Base-by-base conservation (phyloP, 1,139 yeast genomes). In the Yamadazyma oceani region DNA sequence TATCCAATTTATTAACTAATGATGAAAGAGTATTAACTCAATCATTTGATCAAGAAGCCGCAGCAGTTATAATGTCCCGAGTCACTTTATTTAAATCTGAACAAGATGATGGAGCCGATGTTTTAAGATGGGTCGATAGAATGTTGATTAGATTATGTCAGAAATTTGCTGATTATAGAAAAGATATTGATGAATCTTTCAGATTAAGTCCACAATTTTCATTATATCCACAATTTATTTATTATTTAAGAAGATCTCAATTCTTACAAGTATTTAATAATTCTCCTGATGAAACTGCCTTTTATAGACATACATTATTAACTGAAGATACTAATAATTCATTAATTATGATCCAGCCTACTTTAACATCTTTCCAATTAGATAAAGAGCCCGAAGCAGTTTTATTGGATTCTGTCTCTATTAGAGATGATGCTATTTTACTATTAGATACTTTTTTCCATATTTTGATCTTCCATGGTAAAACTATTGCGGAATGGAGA, bases 271-370 rank as follows among this genome's bases (percentile, higher is more conserved):
- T 90, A 38, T 92, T 92, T 73, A 92, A 92, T 66, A 90, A 92
- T 65, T 90, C 97, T 14, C 98, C 98, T 1, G 98, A 92, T 70
- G 98, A 92, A 72, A 90, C 98, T 37, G 97, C 97, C 26, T 92
- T 89, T 63, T 90, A 90, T 68, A 82, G 97, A 60, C 97, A 92
- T 62, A 87, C 89, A 27, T 78, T 92, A 58, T 78, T 88, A 55
- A 82, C 90, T 48, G 97, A 92, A 61, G 97, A 92, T 59, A 84
- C 92, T 38, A 83, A 85, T 47, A 92, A 90, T 64, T 86, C 97
- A n/a, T 73, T 90, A 58, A 85, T 89, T 48, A 90, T 90, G 97
- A 90, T 90, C 52, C 97, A 90, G 67, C 97, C 97, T 42, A 88
- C 97, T 0, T 76, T 90, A 59, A 86, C 95, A 4, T 80, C 95